Percentiles rank a stretch among this genome's conserved stretches.
phyloP scores from a whole-genome alignment of 2,329 filamentous ascomycete species.

The Salinomyces thailandicus region DNA sequence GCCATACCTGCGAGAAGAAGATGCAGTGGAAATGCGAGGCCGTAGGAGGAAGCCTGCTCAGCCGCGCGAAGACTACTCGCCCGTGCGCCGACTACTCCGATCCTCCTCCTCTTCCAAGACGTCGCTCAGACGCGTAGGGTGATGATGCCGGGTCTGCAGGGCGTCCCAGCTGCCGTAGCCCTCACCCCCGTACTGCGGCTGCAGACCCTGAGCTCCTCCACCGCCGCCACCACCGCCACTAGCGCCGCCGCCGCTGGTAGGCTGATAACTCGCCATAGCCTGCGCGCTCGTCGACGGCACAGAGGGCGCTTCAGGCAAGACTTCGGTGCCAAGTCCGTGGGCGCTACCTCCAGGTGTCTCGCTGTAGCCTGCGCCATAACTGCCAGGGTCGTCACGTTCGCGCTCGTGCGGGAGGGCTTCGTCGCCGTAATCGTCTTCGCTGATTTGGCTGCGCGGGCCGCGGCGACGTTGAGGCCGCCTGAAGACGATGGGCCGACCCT shows the following conservation, averaged over 20 bases:
- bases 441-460: constrained; percentile 1
- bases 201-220: no score
- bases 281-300: constrained; percentile 23
- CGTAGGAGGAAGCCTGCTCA: no score
- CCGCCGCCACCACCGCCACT: constrained; percentile 14
- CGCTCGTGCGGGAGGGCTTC: constrained; percentile 17
- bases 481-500: constrained; percentile 50
- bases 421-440: constrained; percentile 8
- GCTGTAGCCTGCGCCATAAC: constrained; percentile 30
- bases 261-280: constrained; percentile 22
- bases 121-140: constrained; percentile 80
- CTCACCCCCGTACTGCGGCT: constrained; percentile 38
- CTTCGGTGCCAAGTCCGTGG: constrained; percentile 1
- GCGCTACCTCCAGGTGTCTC: constrained; percentile 1
- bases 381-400: constrained; percentile 37
- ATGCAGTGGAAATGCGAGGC: no score
- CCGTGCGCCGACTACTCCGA: constrained; percentile 25
- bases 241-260: constrained; percentile 13
- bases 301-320: constrained; percentile 22
- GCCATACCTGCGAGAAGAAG: no score
- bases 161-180: constrained; percentile 59
- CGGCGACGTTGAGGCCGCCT: constrained; percentile 23
- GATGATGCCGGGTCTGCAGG: constrained; percentile 61
- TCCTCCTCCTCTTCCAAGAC: constrained; percentile 75
- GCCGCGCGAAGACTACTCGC: constrained; percentile 5